Base-by-base conservation (phyloP, 331 rosid genomes). In the Malus hybrid region DNA sequence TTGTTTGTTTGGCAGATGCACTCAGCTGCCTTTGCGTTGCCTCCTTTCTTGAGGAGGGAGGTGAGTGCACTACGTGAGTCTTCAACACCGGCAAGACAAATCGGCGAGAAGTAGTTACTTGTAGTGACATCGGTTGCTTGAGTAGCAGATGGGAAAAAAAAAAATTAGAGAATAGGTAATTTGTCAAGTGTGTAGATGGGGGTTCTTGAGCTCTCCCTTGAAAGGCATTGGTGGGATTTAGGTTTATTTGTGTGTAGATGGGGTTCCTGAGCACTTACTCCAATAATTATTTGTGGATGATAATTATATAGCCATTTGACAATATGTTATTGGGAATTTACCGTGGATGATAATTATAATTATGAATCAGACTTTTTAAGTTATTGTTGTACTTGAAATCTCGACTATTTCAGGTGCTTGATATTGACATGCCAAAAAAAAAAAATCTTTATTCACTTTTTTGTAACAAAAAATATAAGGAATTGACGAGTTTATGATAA, bases 1-100 rank as follows among this genome's bases (percentile, higher is more conserved):
- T 48, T 18, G 27, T 65, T 78, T 50, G 69, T 39, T 29, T 84
- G 76, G 52, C 88, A 92, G 97, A 79, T 92, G 85, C 97, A 92
- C 80, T 61, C 77, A 4, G 97, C 97, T 69, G 97, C 97, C 76
- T 90, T 92, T 84, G 92, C 93, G 19, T 81, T 92, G 89, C 97
- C 97, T 46, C 31, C 88, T 48, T 92, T 92, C 77, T 71, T 92
- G 85, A 88, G 79, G 86, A 87, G 85, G 86, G 97, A 88, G 80
- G 88, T 88, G 82, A 81, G 84, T 33, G 76, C 61, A 56, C 81
- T 84, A 61, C 63, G 76, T 6, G 85, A 76, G 42, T 42, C 79
- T 75, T 67, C 60, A 7, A 46, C 13, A 66, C 82, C 42, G 52
- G 70, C 79, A 66, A 69, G 42, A 44, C 31, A 46, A 63, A 70